Percentiles rank a stretch among this genome's conserved stretches.
Evolutionary conservation across 2,329 filamentous ascomycete species (phyloP).

Genomic region (Alternaria alternata): DNA sequence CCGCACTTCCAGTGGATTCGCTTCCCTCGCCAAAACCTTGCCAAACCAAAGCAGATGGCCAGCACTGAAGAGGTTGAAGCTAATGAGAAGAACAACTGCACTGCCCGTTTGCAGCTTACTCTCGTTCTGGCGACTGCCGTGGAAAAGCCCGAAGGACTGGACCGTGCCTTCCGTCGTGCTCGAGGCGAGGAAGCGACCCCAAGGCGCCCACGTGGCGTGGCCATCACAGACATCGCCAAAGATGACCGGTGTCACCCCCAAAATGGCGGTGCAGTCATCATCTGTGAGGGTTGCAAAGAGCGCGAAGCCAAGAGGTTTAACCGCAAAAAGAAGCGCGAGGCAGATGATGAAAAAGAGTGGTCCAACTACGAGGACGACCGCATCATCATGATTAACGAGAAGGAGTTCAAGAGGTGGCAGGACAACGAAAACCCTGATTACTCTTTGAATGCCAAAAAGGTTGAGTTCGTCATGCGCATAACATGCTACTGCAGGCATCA

Average conservation of each 20-base stretch:
- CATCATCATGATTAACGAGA: conserved; percentile 53
- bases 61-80: conserved; percentile 75
- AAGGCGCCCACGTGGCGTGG: conserved; percentile 46
- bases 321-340: conserved; percentile 89
- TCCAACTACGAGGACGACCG: conserved; percentile 58
- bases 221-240: conserved; percentile 57
- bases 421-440: conserved; percentile 35
- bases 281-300: conserved; percentile 89
- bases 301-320: conserved; percentile 90
- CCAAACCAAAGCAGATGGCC: conserved; percentile 88
- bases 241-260: conserved; percentile 76
- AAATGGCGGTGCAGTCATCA: conserved; percentile 92
- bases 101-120: conserved; percentile 36
- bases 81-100: conserved; percentile 72
- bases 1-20: conserved; percentile 80
- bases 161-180: conserved; percentile 72
- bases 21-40: conserved; percentile 88
- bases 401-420: conserved; percentile 48
- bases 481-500: conserved; percentile 97
- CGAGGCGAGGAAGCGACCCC: conserved; percentile 53
- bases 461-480: conserved; percentile 92
- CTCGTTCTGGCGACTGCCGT: conserved; percentile 94
- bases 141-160: conserved; percentile 71
- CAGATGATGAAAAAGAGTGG: conserved; percentile 87
- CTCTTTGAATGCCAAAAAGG: conserved; percentile 66